Evolutionary conservation across 495 filamentous ascomycete genomes (phyloP), one percentile per base, ranked within the genome.

Genomic region (Daldinia loculata): DNA sequence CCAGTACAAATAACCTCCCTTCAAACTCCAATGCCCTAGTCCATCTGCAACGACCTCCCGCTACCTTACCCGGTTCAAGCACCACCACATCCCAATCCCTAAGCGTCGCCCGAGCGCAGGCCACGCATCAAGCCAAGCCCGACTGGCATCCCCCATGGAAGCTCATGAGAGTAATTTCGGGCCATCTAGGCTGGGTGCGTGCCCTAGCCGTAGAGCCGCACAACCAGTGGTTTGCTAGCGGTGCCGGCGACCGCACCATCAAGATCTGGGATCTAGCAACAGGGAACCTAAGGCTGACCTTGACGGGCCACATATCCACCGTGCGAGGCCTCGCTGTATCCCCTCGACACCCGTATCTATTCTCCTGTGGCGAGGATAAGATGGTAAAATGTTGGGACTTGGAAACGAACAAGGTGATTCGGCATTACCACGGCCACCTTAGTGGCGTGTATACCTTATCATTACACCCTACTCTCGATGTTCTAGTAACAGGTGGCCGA

Each of bases 311-410:
- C 79, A 99, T 99, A 66, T 97, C 93, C 43, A 96, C 95, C 6
- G 96, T 99, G 15, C 90, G 96, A 51, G 96, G 96, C 6, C 84
- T 99, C 55, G 96, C 95, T 0, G 92, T 99, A 6, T 97, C 93
- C 3, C 92, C 94, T 15, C 84, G 96, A 56, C 96, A 99, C 79
- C 96, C 96, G 2, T 99, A 99, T 77, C 87, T 99, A 36, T 99
- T 98, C 80, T 97, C 93, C 14, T 98, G 96, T 73, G 96, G 92
- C 57, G 96, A 99, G 80, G 96, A 99, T 79, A 99, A 99, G 86
- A 98, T 97, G 93, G 96, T 99, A 38, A 98, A 98, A 81, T 98
- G 96, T 83, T 99, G 96, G 96, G 96, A 99, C 83, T 80, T 99
- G 72, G 96, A 99, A 77, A 95, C 93, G 7, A 99, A 99, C 79